Evolutionary conservation across 2,329 filamentous ascomycete genomes (phyloP), one percentile per base, ranked within the genome.

Genomic region (Fusarium clavum): DNA sequence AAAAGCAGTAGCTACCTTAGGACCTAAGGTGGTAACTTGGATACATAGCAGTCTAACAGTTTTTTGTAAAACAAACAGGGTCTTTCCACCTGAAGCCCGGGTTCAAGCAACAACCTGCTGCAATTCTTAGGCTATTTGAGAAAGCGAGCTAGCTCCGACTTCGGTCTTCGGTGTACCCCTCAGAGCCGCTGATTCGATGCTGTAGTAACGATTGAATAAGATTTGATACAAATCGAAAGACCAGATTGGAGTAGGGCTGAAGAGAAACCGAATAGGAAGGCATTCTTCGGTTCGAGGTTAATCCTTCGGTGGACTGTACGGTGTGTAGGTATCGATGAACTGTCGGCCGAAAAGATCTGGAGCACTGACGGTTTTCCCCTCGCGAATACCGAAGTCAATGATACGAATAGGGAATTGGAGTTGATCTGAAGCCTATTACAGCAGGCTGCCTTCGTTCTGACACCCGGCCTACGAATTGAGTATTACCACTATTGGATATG

Each of bases 111-210:
- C 47, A 27, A 61, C 49, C 25, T 38, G 61, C 16, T 60, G 29
- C 62, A 49, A 72, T 45, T 57, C 61, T 55, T 52, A 57, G 60
- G 58, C 13, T 51, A 46, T 49, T 56, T 20, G 27, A 56, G 46
- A 68, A 44, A 55, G 58, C 61, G 66, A 72, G 56, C 62, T 64
- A 67, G 64, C 56, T 74, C 73, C 73, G 73, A 72, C 63, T 59
- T 75, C 71, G 73, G 73, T 64, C 64, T 73, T 71, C 72, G 66
- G 70, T 72, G 66, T 71, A 59, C 58, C 69, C 68, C 64, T 65
- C 72, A 58, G 57, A 62, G 41, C 47, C 52, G 57, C 60, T 57
- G 60, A 47, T 51, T 53, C 49, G 46, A 54, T 49, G 27, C 55
- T 55, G 49, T 57, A 45, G 49, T 57, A 47, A 73, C 44, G 47